Conservation (phyloP, 805 yeast species). For the Monosporozyma siamensis region DNA sequence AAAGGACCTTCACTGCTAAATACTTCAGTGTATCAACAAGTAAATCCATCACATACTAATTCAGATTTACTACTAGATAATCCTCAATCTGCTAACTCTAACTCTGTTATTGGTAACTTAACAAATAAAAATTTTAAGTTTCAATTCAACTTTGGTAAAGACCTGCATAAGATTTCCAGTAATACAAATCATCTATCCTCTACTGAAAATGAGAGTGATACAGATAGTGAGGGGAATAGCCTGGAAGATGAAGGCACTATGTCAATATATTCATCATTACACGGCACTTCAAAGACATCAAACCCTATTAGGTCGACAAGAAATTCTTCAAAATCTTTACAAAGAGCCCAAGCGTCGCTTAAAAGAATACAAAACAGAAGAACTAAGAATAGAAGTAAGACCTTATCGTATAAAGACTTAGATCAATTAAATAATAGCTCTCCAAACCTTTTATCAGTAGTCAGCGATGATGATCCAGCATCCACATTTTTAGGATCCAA, state of each 20-base stretch:
- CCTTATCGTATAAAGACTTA: constrained; percentile 20
- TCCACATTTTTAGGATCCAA: not conserved
- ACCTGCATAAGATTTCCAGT: not conserved
- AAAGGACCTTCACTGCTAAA: not conserved
- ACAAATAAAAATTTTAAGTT: constrained; percentile 26
- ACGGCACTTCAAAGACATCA: constrained; percentile 29
- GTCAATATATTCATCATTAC: constrained; percentile 54
- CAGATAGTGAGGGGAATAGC: constrained; percentile 8
- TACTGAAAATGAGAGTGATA: not conserved
- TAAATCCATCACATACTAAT: not conserved
- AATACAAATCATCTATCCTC: not conserved
- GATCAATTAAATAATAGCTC: constrained; percentile 25
- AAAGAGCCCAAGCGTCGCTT: constrained; percentile 57
- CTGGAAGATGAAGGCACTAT: constrained; percentile 58
- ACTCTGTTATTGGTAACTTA: constrained; percentile 17
- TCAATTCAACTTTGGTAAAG: constrained; percentile 24
- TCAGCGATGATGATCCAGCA: constrained; percentile 12
- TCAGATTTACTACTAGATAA: not conserved
- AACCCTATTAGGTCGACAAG: constrained; percentile 31
- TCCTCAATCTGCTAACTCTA: constrained; percentile 1
- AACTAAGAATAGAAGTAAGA: constrained; percentile 36
- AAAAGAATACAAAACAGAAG: constrained; percentile 52
- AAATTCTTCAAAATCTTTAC: constrained; percentile 40
- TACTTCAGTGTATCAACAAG: not conserved
- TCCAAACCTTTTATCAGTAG: constrained; percentile 26